phyloP scores from a whole-genome alignment of 2,329 filamentous ascomycete species.

The Chaetomium olivaceum region DNA sequence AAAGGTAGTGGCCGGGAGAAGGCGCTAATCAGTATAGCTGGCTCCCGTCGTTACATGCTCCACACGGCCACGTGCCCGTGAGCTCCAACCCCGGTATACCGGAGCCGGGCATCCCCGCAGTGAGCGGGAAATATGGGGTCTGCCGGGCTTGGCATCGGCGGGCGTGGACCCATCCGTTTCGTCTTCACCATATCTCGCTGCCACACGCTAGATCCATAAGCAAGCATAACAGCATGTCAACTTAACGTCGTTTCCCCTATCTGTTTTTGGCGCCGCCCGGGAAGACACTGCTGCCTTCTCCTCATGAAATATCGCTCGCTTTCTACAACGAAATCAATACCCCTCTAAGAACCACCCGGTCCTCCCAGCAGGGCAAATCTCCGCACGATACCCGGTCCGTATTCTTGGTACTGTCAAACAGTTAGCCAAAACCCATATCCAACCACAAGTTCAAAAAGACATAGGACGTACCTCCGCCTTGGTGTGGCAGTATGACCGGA shows the following conservation, averaged over 20 bases:
- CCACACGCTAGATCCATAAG: background rate
- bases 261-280: conserved; percentile 28
- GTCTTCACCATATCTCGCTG: no score
- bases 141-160: conserved; percentile 18
- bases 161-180: background rate
- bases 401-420: conserved; percentile 76
- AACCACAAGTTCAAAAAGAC: background rate
- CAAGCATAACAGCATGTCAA: conserved; percentile 7
- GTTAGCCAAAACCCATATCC: conserved; percentile 24
- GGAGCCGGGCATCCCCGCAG: conserved; percentile 1
- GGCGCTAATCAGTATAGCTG: no score
- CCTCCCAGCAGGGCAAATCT: conserved; percentile 92
- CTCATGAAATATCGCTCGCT: conserved; percentile 28
- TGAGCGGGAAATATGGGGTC: conserved; percentile 9
- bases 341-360: conserved; percentile 71
- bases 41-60: background rate
- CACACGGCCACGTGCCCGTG: background rate
- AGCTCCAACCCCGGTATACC: background rate
- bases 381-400: conserved; percentile 91
- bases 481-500: conserved; percentile 97
- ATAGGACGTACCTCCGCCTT: conserved; percentile 67
- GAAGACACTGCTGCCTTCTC: conserved; percentile 22
- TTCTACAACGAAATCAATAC: conserved; percentile 22
- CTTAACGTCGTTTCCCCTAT: conserved; percentile 27
- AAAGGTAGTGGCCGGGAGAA: no score